Conservation (phyloP, 1,139 yeast species). For the Saccharomyces uvarum region DNA sequence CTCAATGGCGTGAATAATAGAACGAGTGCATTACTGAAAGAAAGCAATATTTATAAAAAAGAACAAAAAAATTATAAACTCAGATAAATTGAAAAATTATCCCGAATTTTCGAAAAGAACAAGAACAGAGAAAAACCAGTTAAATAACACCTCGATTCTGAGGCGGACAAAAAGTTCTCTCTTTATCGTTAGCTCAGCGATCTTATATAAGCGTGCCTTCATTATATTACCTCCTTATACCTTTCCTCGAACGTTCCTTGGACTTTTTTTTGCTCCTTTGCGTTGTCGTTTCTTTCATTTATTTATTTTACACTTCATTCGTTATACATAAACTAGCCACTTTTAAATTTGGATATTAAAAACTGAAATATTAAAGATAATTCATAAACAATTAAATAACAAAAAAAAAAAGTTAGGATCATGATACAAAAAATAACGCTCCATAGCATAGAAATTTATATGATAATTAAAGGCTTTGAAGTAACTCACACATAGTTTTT, state of each 20-base stretch:
- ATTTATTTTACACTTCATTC: background rate
- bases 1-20: no score
- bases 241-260: background rate
- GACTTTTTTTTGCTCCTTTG: background rate
- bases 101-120: background rate
- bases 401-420: background rate
- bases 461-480: background rate
- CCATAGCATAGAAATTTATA: background rate
- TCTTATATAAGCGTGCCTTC: background rate
- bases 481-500: constrained; percentile 32
- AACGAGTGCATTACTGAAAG: no score
- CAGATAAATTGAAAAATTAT: background rate
- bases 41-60: background rate
- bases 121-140: background rate
- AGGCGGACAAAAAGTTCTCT: background rate
- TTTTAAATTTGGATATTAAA: background rate
- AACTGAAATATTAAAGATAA: background rate
- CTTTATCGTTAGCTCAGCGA: background rate
- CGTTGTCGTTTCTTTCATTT: background rate
- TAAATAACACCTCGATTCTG: background rate
- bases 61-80: background rate
- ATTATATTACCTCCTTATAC: background rate
- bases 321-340: background rate
- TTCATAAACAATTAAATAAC: background rate
- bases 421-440: background rate